Evolutionary conservation across 768 basidiomycete genomes (phyloP).

Genomic region (Rubroboletus satanas): DNA sequence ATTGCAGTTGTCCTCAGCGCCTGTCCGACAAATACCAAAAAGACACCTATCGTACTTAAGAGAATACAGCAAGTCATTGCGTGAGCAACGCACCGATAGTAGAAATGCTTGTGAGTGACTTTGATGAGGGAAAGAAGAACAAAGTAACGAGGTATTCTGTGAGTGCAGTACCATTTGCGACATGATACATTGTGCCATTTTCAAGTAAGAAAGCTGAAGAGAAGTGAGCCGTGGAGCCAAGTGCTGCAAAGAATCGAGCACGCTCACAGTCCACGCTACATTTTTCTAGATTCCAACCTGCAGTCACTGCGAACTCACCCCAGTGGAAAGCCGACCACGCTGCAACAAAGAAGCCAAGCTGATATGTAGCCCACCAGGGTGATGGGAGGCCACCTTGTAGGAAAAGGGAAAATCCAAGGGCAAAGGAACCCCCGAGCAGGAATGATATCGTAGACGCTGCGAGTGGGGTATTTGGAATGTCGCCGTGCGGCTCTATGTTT

Average conservation of each 20-base stretch:
- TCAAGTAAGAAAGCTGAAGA: slow-evolving; percentile 84
- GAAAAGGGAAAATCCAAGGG: slow-evolving; percentile 52
- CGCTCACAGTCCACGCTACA: slow-evolving; percentile 88
- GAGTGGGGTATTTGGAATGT: slow-evolving; percentile 88
- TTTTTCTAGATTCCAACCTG: slow-evolving; percentile 92
- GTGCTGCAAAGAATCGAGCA: neutral
- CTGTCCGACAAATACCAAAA: slow-evolving; percentile 68
- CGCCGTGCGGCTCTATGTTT: slow-evolving; percentile 39
- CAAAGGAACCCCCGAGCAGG: slow-evolving; percentile 71
- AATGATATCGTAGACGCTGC: slow-evolving; percentile 77
- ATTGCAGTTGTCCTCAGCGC: slow-evolving; percentile 83
- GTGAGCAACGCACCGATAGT: slow-evolving; percentile 45
- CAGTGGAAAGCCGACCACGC: slow-evolving; percentile 89
- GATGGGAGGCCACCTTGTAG: slow-evolving; percentile 40
- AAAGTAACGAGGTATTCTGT: slow-evolving; percentile 73
- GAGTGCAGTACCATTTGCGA: slow-evolving; percentile 76
- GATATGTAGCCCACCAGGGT: slow-evolving; percentile 65
- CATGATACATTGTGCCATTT: slow-evolving; percentile 81
- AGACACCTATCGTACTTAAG: slow-evolving; percentile 47
- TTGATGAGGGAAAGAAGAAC: slow-evolving; percentile 63
- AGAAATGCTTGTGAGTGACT: slow-evolving; percentile 56
- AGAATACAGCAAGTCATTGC: neutral
- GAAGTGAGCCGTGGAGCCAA: slow-evolving; percentile 4
- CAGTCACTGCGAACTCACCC: slow-evolving; percentile 92
- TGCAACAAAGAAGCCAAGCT: slow-evolving; percentile 79